phyloP scores from a whole-genome alignment of 805 yeast species.

The Nematodospora valgi region DNA sequence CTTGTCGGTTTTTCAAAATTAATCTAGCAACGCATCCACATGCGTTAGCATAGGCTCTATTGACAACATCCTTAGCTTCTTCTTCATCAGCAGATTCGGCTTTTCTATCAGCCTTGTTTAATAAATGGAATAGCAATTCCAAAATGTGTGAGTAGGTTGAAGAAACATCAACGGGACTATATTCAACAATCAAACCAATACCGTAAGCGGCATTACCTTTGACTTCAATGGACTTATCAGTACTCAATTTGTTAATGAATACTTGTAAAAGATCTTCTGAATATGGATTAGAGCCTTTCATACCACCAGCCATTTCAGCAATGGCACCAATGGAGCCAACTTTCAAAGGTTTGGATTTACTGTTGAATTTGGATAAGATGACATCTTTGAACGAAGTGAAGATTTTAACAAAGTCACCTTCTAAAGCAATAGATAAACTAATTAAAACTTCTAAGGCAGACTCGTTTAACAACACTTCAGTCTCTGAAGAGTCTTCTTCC shows the following conservation, averaged over 20 bases:
- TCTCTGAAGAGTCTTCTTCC: slow-evolving; percentile 47
- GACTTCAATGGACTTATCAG: slow-evolving; percentile 79
- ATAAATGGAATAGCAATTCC: slow-evolving; percentile 74
- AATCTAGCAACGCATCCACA: slow-evolving; percentile 96
- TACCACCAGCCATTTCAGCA: slow-evolving; percentile 81
- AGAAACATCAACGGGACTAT: slow-evolving; percentile 55
- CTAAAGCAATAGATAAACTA: slow-evolving; percentile 71
- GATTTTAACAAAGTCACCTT: slow-evolving; percentile 69
- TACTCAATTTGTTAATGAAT: slow-evolving; percentile 64
- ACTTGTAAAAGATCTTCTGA: slow-evolving; percentile 66
- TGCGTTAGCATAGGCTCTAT: slow-evolving; percentile 88
- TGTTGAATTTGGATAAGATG: slow-evolving; percentile 53
- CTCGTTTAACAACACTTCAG: slow-evolving; percentile 71
- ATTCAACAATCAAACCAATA: slow-evolving; percentile 70
- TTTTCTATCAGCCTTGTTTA: slow-evolving; percentile 58
- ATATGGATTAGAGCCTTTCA: slow-evolving; percentile 65
- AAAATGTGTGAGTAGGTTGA: slow-evolving; percentile 67
- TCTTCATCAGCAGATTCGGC: slow-evolving; percentile 53
- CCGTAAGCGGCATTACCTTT: slow-evolving; percentile 97
- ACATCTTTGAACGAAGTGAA: slow-evolving; percentile 70
- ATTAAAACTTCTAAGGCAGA: slow-evolving; percentile 83
- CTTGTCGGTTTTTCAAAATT: slow-evolving; percentile 65
- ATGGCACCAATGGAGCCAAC: slow-evolving; percentile 82
- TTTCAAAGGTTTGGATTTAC: slow-evolving; percentile 68
- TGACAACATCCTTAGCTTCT: slow-evolving; percentile 72